phyloP scores from a whole-genome alignment of 2,329 filamentous ascomycete species.

The Hymenoscyphus infarciens region DNA sequence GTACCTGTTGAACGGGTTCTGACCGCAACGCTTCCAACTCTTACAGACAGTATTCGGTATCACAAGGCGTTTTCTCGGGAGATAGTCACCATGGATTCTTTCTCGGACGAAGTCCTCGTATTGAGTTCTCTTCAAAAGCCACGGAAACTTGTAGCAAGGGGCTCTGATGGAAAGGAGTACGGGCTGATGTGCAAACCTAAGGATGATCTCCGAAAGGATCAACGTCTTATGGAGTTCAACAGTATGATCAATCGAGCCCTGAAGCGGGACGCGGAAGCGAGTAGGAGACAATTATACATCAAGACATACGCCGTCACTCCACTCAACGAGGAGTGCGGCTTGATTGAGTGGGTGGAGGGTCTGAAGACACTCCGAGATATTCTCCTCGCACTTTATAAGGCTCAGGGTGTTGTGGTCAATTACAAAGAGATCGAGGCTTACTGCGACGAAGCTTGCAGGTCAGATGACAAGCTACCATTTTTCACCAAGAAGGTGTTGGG shows the following conservation, averaged over 20 bases:
- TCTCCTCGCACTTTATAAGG: constrained; percentile 71
- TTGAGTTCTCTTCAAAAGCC: constrained; percentile 90
- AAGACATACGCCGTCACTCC: constrained; percentile 96
- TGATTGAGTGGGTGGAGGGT: constrained; percentile 98
- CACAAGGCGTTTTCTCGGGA: constrained; percentile 88
- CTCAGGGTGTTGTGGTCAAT: constrained; percentile 67
- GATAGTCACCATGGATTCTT: constrained; percentile 74
- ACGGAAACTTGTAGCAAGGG: constrained; percentile 80
- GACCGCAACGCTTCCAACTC: constrained; percentile 73
- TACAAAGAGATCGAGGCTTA: constrained; percentile 62
- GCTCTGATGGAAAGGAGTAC: constrained; percentile 84
- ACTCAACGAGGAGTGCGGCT: constrained; percentile 93
- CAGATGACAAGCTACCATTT: constrained; percentile 58
- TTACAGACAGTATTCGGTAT: constrained; percentile 66
- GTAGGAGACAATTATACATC: constrained; percentile 87
- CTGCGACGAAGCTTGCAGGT: constrained; percentile 60
- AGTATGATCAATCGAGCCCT: constrained; percentile 94
- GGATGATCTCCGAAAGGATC: constrained; percentile 94
- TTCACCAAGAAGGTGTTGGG: constrained; percentile 65
- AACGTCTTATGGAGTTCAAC: constrained; percentile 99
- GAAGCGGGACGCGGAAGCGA: constrained; percentile 87
- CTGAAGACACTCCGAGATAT: constrained; percentile 93
- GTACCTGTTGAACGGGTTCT: constrained; percentile 85
- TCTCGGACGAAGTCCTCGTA: constrained; percentile 85
- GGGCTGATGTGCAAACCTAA: constrained; percentile 95